Base-by-base conservation (phyloP, 1,139 yeast species). In the Suhomyces kunorum region DNA sequence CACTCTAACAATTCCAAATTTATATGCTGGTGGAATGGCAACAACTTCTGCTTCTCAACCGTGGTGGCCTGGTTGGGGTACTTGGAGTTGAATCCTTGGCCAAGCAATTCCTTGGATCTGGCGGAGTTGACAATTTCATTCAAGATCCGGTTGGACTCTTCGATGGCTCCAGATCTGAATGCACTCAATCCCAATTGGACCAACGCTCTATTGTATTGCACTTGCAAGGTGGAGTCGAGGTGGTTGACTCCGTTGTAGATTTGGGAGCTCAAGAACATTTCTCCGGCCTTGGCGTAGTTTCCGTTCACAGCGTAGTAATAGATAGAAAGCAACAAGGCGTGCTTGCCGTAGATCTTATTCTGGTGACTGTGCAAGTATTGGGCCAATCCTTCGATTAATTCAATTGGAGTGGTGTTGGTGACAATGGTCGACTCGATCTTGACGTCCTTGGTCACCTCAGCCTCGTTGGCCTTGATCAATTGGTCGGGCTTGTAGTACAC, bases 21-120 rank as follows among this genome's bases (percentile, higher is more conserved):
- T 64, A 94, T 89, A 70, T 94, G 99, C 85, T 88, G 90, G 69
- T 94, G 98, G 85, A 87, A 94, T 45, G 99, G 99, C 61, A 92
- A 76, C 63, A 89, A 78, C 62, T 90, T 85, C 63, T 85, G 95
- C 59, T 80, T 85, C 61, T 84, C 92, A 48, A 76, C 78, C 15
- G 71, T 65, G 40, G 80, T 67, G 24, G 78, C 75, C 59, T 68
- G 80, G 56, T 73, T 78, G 45, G 80, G 81, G 60, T 70, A 71
- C 60, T 77, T 81, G 62, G 88, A 80, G 61, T 79, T 85, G 57
- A 83, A 78, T 44, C 96, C 96, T 72, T 92, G 99, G 44, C 98
- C 98, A 51, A 94, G 78, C 48, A 92, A 78, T 68, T 94, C 98
- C 74, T 87, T 89, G 54, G 87, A 81, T 61, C 95, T 81, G 53